Base-by-base conservation (phyloP, 2,329 filamentous ascomycete species). In the Verticillium longisporum region DNA sequence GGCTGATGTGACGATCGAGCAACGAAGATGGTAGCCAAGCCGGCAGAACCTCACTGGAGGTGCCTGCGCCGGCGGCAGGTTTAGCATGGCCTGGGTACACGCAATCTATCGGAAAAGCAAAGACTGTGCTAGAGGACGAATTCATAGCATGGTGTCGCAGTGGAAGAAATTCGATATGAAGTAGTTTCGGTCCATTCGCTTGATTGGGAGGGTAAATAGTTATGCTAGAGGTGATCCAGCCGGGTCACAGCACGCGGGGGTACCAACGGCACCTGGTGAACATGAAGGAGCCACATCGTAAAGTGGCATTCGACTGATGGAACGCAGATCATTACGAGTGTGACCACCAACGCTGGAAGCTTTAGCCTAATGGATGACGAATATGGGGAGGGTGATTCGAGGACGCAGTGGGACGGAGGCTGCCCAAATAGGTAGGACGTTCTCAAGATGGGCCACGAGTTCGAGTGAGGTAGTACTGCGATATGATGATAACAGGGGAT, bases 1-100 rank as follows among this genome's bases (percentile, higher is more conserved):
- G 45, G 38, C 31, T n/a, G 32, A 61, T 55, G 55, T 61, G 57
- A 37, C 21, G 60, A 61, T 34, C 34, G 7, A 18, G 41, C 38
- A 13, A 14, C 33, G 31, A n/a, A 32, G 6, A 13, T n/a, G 18
- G 34, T 31, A n/a, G 62, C 60, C 62, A 62, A 63, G 62, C 55
- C 60, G 60, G 60, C 21, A 60, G 37, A 60, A 56, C 60, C 15
- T 18, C 45, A 26, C 45, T 50, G 10, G 45, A 50, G n/a, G 13
- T 11, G 10, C 45, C 18, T 50, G 45, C 6, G 9, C 45, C n/a
- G 45, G 45, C 18, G 21, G 21, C 45, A 50, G 0, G 45, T 10
- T 26, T 9, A 11, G 2, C 45, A 50, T 26, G 3, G 1, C 4
- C 45, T 50, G 18, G 18, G 45, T 50, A 10, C 11, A 15, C 18